Base-by-base conservation (phyloP, 257 asterid genomes). In the Echium plantagineum region DNA sequence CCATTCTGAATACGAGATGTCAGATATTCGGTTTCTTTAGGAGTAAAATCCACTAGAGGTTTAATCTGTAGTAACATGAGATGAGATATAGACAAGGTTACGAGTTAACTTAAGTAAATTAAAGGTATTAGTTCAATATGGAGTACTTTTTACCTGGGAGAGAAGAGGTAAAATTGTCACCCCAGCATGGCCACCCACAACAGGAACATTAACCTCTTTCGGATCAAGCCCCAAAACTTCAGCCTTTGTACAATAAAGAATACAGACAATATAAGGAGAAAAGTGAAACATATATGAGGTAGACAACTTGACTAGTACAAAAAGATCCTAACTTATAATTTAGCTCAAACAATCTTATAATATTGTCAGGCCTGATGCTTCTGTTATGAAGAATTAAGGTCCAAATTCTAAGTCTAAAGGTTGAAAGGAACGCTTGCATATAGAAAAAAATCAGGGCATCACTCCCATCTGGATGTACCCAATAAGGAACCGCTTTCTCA, bases 171-270 rank as follows among this genome's bases (percentile, higher is more conserved):
- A 75, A 67, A 91, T 91, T 30, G 98, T 88, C 55, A 85, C 90
- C 47, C 97, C 95, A 63, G 97, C 97, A 75, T 88, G 98, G 53
- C 98, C 98, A 26, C 97, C 97, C 8, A 91, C 90, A 7, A 91
- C 98, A 48, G 98, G 96, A 69, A 91, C 97, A 72, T 77, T 71
- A 75, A 91, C 86, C 64, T 88, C 98, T 63, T 94, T 81, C 35
- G 98, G 98, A 85, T 91, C 90, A 57, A 91, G 77, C 66, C 95
- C 97, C 94, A 91, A 64, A 62, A 84, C 94, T 80, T 91, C 98
- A 72, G 94, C 97, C 98, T 91, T 62, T 63, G 21, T 56, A 35
- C 28, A 73, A 48, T 51, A 66, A 26, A 55, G 51, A 58, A 60
- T 66, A 63, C n/a, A n/a, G n/a, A 48, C 18, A 21, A 35, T 20